A percentile compares a stretch with the other conserved stretches of the same genome.
These are phyloP conservation scores for Euphrasia confusa DNA, from an alignment of 257 asterid species.

Conservation along the genomic window DNA sequence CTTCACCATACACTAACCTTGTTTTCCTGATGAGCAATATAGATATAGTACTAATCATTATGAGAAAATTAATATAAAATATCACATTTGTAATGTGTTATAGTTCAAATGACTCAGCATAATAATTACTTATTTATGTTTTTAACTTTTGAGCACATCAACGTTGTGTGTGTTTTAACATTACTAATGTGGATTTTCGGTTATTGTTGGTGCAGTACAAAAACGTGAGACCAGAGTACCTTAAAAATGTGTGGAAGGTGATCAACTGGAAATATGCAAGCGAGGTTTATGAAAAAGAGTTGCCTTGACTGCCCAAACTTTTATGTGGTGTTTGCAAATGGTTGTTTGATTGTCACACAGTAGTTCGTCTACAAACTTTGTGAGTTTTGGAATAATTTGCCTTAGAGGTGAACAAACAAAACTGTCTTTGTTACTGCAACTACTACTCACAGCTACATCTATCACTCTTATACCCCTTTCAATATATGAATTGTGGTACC, in stretches of 20 bases:
- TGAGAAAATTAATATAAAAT: too few species aligned
- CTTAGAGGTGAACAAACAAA: neutral
- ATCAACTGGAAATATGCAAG: slow-evolving; percentile 75
- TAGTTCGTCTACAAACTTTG: neutral
- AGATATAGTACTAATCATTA: slow-evolving; percentile 4
- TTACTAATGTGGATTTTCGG: slow-evolving; percentile 2
- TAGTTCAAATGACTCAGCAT: neutral
- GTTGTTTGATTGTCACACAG: neutral
- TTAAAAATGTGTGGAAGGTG: slow-evolving; percentile 76
- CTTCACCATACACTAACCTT: neutral
- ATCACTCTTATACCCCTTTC: neutral
- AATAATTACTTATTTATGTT: neutral
- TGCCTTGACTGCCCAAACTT: neutral
- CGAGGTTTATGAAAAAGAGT: slow-evolving; percentile 53
- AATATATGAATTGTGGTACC: too few species aligned
- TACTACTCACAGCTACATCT: neutral
- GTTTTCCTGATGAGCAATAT: slow-evolving; percentile 3
- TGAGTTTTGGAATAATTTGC: neutral
- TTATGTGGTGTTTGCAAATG: neutral
- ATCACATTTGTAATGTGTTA: too few species aligned
- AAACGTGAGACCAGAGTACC: slow-evolving; percentile 73
- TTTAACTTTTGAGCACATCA: neutral
- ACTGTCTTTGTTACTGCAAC: neutral
- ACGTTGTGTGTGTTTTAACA: neutral
- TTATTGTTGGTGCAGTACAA: slow-evolving; percentile 53